A percentile compares a stretch with the other conserved stretches of the same genome.
Evolutionary conservation across 768 basidiomycete species (phyloP).

Genomic region (Tulasnella sp.): DNA sequence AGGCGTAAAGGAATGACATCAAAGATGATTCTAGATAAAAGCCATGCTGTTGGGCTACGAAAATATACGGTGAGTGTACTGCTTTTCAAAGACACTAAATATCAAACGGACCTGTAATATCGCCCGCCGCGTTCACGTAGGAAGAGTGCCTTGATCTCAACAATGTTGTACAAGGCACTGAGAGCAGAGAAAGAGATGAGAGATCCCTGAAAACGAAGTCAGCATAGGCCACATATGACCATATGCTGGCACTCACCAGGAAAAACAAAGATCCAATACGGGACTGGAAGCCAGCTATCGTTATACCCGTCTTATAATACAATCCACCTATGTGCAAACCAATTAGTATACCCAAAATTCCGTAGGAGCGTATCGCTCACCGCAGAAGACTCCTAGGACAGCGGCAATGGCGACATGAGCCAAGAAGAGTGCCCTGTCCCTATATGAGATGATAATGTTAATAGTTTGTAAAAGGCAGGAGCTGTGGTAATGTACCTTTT

Average conservation of each 20-base stretch:
- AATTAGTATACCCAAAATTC: neutral
- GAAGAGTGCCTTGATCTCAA: conserved; percentile 76
- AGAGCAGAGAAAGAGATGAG: conserved; percentile 85
- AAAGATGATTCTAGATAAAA: conserved; percentile 76
- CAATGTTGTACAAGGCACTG: conserved; percentile 81
- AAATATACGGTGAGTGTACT: neutral
- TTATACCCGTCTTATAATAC: conserved; percentile 67
- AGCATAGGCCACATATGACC: neutral
- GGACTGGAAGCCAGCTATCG: conserved; percentile 88
- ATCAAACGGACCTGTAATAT: conserved; percentile 62
- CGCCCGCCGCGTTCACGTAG: conserved; percentile 74
- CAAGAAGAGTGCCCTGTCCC: conserved; percentile 73
- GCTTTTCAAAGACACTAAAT: neutral
- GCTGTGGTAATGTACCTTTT: conserved; percentile 36
- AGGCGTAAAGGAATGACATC: conserved; percentile 84
- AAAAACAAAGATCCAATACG: conserved; percentile 93
- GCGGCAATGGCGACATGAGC: conserved; percentile 63
- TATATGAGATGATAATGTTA: conserved; percentile 22
- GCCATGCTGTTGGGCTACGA: conserved; percentile 74
- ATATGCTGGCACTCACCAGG: conserved; percentile 37
- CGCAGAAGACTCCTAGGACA: conserved; percentile 77
- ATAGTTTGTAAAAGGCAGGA: too few relatives aligned
- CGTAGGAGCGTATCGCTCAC: conserved; percentile 30
- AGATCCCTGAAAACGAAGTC: conserved; percentile 45
- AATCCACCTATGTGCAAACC: conserved; percentile 48